Base-by-base conservation (phyloP, 345 rosid species). In the Sapria himalayana region DNA sequence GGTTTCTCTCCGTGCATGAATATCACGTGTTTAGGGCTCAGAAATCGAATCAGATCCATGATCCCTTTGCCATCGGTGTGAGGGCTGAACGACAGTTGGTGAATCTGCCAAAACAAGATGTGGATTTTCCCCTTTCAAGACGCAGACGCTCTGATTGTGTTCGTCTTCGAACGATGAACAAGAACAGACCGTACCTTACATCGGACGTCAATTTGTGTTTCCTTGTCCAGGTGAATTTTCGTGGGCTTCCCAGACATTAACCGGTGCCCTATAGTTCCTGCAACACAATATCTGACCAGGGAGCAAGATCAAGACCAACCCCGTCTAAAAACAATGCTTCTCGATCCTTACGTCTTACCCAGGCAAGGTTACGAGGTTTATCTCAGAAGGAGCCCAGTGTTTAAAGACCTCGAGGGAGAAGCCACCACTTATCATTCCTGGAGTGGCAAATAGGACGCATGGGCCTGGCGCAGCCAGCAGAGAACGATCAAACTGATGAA, bases 401-500 rank as follows among this genome's bases (percentile, higher is more conserved):
- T 76, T 82, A 49, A 89, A 89, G 44, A 89, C 98, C 62, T 89
- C 86, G 3, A 82, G 81, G 20, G 98, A 82, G 55, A 79, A 79
- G 27, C 98, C 95, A 4, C 91, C 98, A 60, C 71, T 72, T 39
- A 89, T 68, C 98, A 89, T 89, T 37, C 98, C 95, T 21, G 95
- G 98, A 50, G 98, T 82, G 25, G 98, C 95, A 61, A 89, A 89
- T 37, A 89, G 95, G 61, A 89, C 86, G 51, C 98, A 89, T 49
- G 98, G 95, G 22, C 98, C 95, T 36, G 95, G 81, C 53, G 73
- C 67, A 66, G 74, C 64, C 35, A 89, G 61, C 49, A 74, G 46
- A 27, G 95, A 76, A n/a, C 95, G 84, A 37, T 89, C 77, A 29
- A 82, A 89, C 34, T 61, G 61, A 49, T 47, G 41, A 67, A 79